Base-by-base conservation (phyloP, 2,329 filamentous ascomycete genomes). In the Furcasterigmium furcatum region DNA sequence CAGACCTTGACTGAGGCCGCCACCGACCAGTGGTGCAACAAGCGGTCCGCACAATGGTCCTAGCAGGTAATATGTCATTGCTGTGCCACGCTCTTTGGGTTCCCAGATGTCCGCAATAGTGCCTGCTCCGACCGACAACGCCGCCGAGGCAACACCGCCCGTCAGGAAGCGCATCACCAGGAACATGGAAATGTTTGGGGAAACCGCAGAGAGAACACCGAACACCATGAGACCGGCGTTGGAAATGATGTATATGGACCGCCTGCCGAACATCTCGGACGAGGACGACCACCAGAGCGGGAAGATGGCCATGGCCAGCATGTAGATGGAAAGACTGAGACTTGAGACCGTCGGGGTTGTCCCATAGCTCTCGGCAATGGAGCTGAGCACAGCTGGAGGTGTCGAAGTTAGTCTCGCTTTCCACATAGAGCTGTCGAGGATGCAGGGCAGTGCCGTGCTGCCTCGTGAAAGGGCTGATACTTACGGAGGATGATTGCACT, bases 211-310 rank as follows among this genome's bases (percentile, higher is more conserved):
- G 18, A 87, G 66, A 12, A 84, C 67, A 46, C 80, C 82, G 65
- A 85, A 90, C 10, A 88, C 49, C 14, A 81, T 66, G 55, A 86
- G 88, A 3, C 88, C 64, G 13, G 72, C 63, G 60, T 89, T 88
- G 0, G 84, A 88, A 13, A 73, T 64, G 5, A 89, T 63, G 56
- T 90, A 91, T 46, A 91, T 83, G 4, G 79, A 82, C 35, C 86
- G 76, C 32, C 87, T 76, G 4, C 87, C 87, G 0, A 77, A 58
- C 0, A 67, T 71, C 55, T 91, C 87, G 18, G 83, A 87, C 55
- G 90, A 88, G 1, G 82, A 83, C 1, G 82, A 87, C 81, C 85
- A 89, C 84, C 86, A 89, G 2, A 91, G 70, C 0, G 87, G 87
- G 48, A 88, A 89, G 25, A 90, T 84, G 16, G 79, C 79, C 84